Evolutionary conservation across 2,329 filamentous ascomycete species (phyloP).

Genomic region (Colletotrichum lindemuthianum): DNA sequence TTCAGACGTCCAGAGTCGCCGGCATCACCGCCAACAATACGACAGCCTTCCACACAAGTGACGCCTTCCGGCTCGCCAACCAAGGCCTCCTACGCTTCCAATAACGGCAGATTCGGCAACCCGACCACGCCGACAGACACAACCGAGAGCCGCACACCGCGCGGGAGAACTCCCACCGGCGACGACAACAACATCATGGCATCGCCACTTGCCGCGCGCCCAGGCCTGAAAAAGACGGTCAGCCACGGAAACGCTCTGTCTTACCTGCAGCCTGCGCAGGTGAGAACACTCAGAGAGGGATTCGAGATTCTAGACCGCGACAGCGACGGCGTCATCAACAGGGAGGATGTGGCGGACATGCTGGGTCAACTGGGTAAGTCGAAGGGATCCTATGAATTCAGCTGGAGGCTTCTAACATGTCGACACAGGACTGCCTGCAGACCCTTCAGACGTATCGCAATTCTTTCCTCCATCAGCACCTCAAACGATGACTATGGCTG

Average conservation of each 20-base stretch:
- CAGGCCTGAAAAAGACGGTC: conserved; percentile 47
- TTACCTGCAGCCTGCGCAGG: conserved; percentile 81
- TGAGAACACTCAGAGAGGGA: conserved; percentile 88
- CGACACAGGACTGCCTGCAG: conserved; percentile 75
- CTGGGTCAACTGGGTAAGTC: conserved; percentile 79
- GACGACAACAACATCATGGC: conserved; percentile 45
- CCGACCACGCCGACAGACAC: conserved; percentile 53
- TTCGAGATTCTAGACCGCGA: conserved; percentile 94
- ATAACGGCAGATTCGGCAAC: conserved; percentile 48
- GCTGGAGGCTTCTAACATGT: conserved; percentile 10
- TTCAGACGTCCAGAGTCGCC: conserved; percentile 69
- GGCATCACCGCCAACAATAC: conserved; percentile 72
- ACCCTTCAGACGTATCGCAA: conserved; percentile 73
- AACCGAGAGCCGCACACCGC: conserved; percentile 51
- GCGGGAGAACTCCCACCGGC: conserved; percentile 40
- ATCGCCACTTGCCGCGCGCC: conserved; percentile 49
- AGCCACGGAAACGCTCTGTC: conserved; percentile 67
- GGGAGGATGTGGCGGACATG: conserved; percentile 88
- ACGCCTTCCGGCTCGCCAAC: conserved; percentile 72
- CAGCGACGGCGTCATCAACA: conserved; percentile 83
- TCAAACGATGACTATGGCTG: conserved; percentile 82
- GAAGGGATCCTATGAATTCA: neutral
- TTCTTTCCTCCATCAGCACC: conserved; percentile 83
- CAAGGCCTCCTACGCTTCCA: conserved; percentile 47
- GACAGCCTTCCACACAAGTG: conserved; percentile 56